These are phyloP conservation scores for Babesia ovata DNA, from an alignment of 169 alveolate species.

Conservation along the genomic window DNA sequence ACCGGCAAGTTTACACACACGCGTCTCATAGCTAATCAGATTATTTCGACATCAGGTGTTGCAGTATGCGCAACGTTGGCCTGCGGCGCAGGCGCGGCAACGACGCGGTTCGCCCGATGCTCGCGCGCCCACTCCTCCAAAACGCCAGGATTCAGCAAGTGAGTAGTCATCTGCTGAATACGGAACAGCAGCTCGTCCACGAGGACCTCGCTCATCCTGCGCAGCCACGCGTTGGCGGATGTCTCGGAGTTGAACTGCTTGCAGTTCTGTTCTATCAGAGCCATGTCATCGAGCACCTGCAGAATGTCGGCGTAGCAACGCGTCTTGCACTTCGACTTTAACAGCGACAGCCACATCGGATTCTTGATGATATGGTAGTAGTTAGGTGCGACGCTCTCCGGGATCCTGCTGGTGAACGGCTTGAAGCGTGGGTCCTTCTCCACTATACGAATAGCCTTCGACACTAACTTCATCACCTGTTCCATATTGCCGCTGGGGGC, in stretches of 20 bases:
- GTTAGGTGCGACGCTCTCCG: slow-evolving; percentile 84
- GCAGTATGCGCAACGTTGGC: slow-evolving; percentile 12
- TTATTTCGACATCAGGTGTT: slow-evolving; percentile 38
- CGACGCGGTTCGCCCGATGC: slow-evolving; percentile 40
- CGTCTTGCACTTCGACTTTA: slow-evolving; percentile 76
- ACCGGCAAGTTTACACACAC: slow-evolving; percentile 3
- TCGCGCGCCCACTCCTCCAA: slow-evolving; percentile 45
- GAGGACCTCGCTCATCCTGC: slow-evolving; percentile 67
- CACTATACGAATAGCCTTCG: slow-evolving; percentile 46
- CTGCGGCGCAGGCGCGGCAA: slow-evolving; percentile 20
- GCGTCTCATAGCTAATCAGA: slow-evolving; percentile 16
- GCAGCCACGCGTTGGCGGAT: slow-evolving; percentile 77
- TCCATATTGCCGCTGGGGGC: slow-evolving; percentile 36
- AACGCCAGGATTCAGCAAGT: slow-evolving; percentile 22
- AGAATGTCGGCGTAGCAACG: slow-evolving; percentile 72
- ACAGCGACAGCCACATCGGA: slow-evolving; percentile 83
- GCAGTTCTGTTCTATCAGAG: slow-evolving; percentile 81
- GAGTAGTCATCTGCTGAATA: slow-evolving; percentile 49
- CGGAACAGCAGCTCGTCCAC: slow-evolving; percentile 68
- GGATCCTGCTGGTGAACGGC: slow-evolving; percentile 79
- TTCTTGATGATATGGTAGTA: slow-evolving; percentile 77
- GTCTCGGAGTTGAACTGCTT: slow-evolving; percentile 78
- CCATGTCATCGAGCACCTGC: slow-evolving; percentile 76
- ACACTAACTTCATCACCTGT: slow-evolving; percentile 40
- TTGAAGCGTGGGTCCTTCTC: slow-evolving; percentile 68